Conservation (phyloP, 768 basidiomycete genomes). For the Termitomyces eurrhizus region DNA sequence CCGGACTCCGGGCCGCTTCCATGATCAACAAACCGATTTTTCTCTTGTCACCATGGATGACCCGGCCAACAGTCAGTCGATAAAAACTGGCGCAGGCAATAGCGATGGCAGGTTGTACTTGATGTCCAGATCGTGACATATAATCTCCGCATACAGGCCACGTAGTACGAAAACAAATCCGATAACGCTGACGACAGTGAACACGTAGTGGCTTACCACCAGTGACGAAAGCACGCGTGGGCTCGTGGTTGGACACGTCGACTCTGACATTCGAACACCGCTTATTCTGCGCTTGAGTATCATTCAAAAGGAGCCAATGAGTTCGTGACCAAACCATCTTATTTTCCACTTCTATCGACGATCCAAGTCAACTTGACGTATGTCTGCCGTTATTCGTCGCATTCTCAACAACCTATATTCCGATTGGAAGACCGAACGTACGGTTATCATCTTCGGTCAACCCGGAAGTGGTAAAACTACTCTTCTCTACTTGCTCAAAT, state of each 20-base stretch:
- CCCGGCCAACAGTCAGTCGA: no score
- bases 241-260: background rate
- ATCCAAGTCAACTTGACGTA: background rate
- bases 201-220: background rate
- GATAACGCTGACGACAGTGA: background rate
- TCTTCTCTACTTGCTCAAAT: conserved; percentile 40
- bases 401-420: conserved; percentile 19
- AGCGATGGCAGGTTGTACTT: background rate
- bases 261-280: background rate
- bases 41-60: no score
- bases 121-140: background rate
- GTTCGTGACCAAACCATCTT: background rate
- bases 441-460: conserved; percentile 32
- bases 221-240: background rate
- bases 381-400: conserved; percentile 4
- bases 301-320: background rate
- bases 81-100: no score
- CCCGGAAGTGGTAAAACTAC: conserved; percentile 43
- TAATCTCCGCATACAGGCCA: background rate
- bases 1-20: background rate
- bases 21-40: no score
- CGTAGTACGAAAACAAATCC: background rate
- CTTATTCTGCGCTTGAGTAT: background rate
- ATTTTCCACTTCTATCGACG: background rate
- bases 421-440: conserved; percentile 9